Base-by-base conservation (phyloP, 345 rosid species). In the Populus euphratica region DNA sequence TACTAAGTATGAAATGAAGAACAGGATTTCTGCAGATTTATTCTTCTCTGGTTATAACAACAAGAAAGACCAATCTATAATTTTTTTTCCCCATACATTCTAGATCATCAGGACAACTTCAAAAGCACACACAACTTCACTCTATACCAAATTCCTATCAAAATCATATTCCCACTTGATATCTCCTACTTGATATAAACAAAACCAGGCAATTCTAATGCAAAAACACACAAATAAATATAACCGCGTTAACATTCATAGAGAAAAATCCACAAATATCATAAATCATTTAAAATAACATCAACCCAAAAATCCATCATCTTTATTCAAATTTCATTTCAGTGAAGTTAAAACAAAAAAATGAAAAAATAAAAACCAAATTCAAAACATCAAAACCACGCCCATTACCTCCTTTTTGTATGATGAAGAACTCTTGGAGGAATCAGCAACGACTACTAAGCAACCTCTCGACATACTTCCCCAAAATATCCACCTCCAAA, bases 391-490 rank as follows among this genome's bases (percentile, higher is more conserved):
- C 66, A 63, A 2, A 56, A 77, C 27, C n/a, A 73, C 76, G 68
- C 21, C 25, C 16, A 6, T 31, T 35, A 73, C 81, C 79, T 77
- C 81, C 81, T 74, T 61, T 41, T 29, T 39, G 18, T 0, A 23
- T 82, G 81, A 80, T 2, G 75, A 79, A 59, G 44, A 36, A 10
- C 16, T 25, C 76, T 79, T 89, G 27, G 88, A 78, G 5, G 90
- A 86, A 36, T 88, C 89, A 17, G 81, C 86, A 72, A 88, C 93
- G 90, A 77, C 80, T 87, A 31, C 86, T 65, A 68, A 95, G 96
- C 44, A 95, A 86, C 82, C 97, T 93, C 88, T 93, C 98, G 12
- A 94, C 98, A 70, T 94, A 91, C 83, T 94, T 94, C 64, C 94
- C 98, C 81, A 94, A 85, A 64, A 94, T 91, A 78, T 94, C 98